These are phyloP conservation scores for Daldinia loculata DNA, from an alignment of 495 filamentous ascomycete genomes.

Conservation along the genomic window DNA sequence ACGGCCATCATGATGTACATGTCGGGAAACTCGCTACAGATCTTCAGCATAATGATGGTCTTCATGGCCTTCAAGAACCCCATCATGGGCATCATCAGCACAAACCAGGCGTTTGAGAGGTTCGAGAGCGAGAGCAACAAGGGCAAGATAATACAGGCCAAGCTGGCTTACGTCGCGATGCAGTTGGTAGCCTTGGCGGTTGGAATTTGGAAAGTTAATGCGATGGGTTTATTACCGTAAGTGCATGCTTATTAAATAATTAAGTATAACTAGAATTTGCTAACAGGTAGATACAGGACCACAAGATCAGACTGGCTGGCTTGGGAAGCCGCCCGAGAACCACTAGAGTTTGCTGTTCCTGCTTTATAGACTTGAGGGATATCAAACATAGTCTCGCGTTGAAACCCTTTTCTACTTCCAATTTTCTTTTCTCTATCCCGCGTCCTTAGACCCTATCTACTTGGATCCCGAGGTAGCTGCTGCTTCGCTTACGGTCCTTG, in stretches of 20 bases:
- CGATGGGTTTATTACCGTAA: slow-evolving; percentile 94
- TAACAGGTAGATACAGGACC: slow-evolving; percentile 65
- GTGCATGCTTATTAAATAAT: slow-evolving; percentile 45
- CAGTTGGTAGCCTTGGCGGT: slow-evolving; percentile 82
- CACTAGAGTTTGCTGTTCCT: slow-evolving; percentile 73
- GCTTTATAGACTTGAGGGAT: slow-evolving; percentile 54
- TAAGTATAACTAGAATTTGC: slow-evolving; percentile 6
- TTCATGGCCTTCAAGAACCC: slow-evolving; percentile 98
- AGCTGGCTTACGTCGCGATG: slow-evolving; percentile 85
- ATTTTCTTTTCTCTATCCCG: neutral
- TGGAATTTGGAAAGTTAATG: slow-evolving; percentile 96
- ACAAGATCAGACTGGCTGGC: slow-evolving; percentile 95
- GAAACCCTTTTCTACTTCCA: neutral
- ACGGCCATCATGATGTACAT: slow-evolving; percentile 99
- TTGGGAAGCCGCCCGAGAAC: slow-evolving; percentile 84
- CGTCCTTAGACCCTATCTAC: neutral
- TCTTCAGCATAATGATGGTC: slow-evolving; percentile 99
- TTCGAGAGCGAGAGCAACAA: slow-evolving; percentile 88
- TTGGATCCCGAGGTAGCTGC: slow-evolving; percentile 32
- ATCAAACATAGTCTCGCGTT: neutral
- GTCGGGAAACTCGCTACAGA: slow-evolving; percentile 98
- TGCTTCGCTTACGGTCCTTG: slow-evolving; percentile 6
- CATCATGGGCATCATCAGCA: slow-evolving; percentile 80
- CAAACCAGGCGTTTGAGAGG: slow-evolving; percentile 81
- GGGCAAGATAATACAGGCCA: slow-evolving; percentile 75